Base-by-base conservation (phyloP, 2,329 filamentous ascomycete genomes). In the Ophiocordyceps camponoti-leonardi region DNA sequence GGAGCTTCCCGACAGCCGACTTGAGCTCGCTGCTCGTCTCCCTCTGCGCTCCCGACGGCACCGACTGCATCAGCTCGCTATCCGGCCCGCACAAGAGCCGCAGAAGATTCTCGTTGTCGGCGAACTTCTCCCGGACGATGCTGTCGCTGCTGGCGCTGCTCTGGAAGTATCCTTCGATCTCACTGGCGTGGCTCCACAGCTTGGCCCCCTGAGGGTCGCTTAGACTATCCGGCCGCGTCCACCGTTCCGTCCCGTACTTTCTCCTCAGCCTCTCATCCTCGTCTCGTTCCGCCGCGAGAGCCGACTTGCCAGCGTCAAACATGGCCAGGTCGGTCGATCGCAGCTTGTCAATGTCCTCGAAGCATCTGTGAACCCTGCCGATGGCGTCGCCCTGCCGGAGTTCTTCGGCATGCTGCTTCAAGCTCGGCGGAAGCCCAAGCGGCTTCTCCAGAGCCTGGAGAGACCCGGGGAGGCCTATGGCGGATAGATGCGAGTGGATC, bases 381-480 rank as follows among this genome's bases (percentile, higher is more conserved):
- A 94, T 68, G 0, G 86, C 90, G 56, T 94, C 87, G 46, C 88
- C 84, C 58, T 96, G 90, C 19, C 88, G 75, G 43, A 98, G 82
- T 57, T 96, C 92, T 58, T 96, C 90, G 0, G 90, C 90, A 54
- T 95, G 92, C 20, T 92, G 85, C 3, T 87, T 75, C 2, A 98
- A 65, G 16, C 79, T 84, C 0, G 86, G 85, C 0, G 92, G 92
- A 4, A 98, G 64, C 0, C 92, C 92, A 0, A 98, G 71, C 0
- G 92, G 92, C 58, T 95, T 96, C 59, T 98, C 92, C 1, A 96
- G 71, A 0, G 92, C 92, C 59, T 98, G 92, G 4, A 98, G 65
- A 1, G 90, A 94, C 0, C 92, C 92, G 0, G 92, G 92, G 0
- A 98, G 73, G 48, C 93, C 92, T 14, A 96, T 68, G 0, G 83